Evolutionary conservation across 805 yeast species (phyloP), one percentile per base, ranked within the genome.

Genomic region (Candida boleticola): DNA sequence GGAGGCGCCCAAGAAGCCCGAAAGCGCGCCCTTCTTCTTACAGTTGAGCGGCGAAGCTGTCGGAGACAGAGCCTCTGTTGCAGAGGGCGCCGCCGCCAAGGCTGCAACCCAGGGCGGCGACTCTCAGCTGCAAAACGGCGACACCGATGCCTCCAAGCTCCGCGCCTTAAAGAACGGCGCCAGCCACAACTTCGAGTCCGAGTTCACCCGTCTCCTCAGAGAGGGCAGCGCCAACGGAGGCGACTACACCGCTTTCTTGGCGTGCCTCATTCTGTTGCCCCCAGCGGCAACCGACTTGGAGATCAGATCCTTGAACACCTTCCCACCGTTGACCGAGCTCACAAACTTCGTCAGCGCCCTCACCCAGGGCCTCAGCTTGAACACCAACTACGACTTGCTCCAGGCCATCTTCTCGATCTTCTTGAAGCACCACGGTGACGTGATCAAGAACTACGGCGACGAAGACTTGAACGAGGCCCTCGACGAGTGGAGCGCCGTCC

Each of bases 281-380:
- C 96, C 97, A 3, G 73, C 96, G 1, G 64, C 77, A 2, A 74
- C 89, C 20, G 98, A 93, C 59, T 62, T 93, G 44, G 99, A 93
- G 61, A 80, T 93, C 44, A 80, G 95, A 54, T 84, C 97, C 2
- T 61, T 93, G 48, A 76, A 80, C 50, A 60, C 83, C 1, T 66
- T 73, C 38, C 80, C 83, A 17, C 95, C 95, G 13, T 77, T 78
- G 52, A 51, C 55, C 9, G 97, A 92, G 64, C 60, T 89, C 51
- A 57, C 74, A 0, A 61, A 68, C 47, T 89, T 92, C 50, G 68
- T 89, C 11, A 63, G 70, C n/a, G 90, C 95, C 0, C 57, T 93
- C 49, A 68, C 76, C 3, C 63, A 60, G 36, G 95, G 92, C 1
- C 58, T 86, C 36, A 50, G 57, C 5, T 46, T 69, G 4, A 85